These are phyloP conservation scores for Hamamelis virginiana DNA, from an alignment of 164 flowering plant genomes.

Conservation along the genomic window DNA sequence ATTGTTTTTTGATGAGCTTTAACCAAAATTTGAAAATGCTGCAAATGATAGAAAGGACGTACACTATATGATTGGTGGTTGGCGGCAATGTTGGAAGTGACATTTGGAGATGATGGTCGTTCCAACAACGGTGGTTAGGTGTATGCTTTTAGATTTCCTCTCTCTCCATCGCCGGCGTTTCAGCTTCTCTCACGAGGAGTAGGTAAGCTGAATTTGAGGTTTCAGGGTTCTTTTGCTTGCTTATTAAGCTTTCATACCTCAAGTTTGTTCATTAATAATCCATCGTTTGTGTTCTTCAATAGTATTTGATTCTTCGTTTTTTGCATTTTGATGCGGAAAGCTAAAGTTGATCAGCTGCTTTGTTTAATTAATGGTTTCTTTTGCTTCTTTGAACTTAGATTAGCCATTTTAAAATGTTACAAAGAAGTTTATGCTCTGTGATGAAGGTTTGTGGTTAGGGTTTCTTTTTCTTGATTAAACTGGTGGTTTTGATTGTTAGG, in stretches of 20 bases:
- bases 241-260: not conserved
- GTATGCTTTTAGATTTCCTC: too few species aligned
- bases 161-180: slow-evolving; percentile 15
- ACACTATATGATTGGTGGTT: too few species aligned
- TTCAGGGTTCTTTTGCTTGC: not conserved
- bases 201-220: slow-evolving; percentile 34
- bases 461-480: too few species aligned
- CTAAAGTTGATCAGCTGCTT: not conserved
- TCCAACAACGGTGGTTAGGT: too few species aligned
- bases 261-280: not conserved
- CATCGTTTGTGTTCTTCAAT: not conserved
- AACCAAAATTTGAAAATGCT: too few species aligned
- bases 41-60: too few species aligned
- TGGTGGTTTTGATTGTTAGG: not conserved
- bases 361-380: too few species aligned
- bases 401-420: not conserved
- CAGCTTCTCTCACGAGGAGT: slow-evolving; percentile 63
- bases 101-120: too few species aligned
- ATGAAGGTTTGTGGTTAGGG: not conserved
- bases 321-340: not conserved
- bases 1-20: too few species aligned
- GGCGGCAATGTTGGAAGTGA: too few species aligned
- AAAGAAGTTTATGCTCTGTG: not conserved
- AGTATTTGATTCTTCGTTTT: not conserved
- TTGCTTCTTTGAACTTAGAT: too few species aligned